Percentiles rank a stretch among this genome's conserved stretches.
These are phyloP conservation scores for Entophlyctis luteolus DNA, from an alignment of 192 early-diverging fungal genomes.

Conservation along the genomic window DNA sequence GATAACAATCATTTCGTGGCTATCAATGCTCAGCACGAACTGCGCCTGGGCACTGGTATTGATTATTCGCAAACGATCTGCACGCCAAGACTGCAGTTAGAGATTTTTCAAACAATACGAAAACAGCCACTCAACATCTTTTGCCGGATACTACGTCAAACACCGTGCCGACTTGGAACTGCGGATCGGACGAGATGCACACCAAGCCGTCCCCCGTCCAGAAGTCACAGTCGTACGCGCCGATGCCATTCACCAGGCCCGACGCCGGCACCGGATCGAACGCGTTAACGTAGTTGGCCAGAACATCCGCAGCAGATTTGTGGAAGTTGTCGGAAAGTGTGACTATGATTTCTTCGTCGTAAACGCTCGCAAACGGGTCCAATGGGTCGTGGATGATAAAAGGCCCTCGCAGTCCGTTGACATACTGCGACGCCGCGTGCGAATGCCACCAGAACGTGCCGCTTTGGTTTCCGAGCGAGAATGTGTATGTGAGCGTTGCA, in stretches of 20 bases:
- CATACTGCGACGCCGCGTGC: constrained; percentile 11
- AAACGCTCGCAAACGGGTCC: constrained; percentile 51
- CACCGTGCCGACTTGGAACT: not conserved
- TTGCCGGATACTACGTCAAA: not conserved
- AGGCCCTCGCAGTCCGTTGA: constrained; percentile 71
- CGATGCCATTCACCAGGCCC: constrained; percentile 51
- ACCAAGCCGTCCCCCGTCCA: too few species aligned
- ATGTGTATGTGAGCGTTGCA: constrained; percentile 65
- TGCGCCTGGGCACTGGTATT: constrained; percentile 6
- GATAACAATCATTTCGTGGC: constrained; percentile 33
- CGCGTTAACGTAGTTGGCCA: constrained; percentile 17
- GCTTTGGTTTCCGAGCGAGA: constrained; percentile 54
- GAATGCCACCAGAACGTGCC: constrained; percentile 76
- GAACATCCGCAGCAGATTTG: constrained; percentile 41
- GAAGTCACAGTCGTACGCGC: constrained; percentile 4
- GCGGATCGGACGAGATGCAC: too few species aligned
- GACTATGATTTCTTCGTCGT: constrained; percentile 50
- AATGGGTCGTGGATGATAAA: constrained; percentile 63
- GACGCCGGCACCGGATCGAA: constrained; percentile 64
- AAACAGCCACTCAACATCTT: not conserved
- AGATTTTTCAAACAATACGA: constrained; percentile 29
- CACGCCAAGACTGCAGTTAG: constrained; percentile 50
- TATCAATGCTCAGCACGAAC: constrained; percentile 24
- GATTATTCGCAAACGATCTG: constrained; percentile 42
- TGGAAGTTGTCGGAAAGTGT: constrained; percentile 59